phyloP scores from a whole-genome alignment of 805 yeast species.

The Barnettozyma sucrosica region DNA sequence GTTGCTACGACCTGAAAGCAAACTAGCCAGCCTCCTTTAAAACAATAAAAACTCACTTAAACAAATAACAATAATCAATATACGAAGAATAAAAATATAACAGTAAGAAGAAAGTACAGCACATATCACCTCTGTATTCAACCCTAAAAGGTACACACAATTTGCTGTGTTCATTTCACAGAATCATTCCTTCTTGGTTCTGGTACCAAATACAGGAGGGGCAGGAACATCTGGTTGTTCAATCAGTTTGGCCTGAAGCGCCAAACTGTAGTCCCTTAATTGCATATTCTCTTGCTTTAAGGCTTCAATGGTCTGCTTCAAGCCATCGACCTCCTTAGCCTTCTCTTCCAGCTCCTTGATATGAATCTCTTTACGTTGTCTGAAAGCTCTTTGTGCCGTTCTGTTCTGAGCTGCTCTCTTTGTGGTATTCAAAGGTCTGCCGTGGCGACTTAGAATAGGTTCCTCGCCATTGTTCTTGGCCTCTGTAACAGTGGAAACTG shows the following conservation, averaged over 20 bases:
- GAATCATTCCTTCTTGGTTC: slow-evolving; percentile 11
- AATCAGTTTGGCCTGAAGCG: slow-evolving; percentile 61
- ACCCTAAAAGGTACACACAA: not conserved
- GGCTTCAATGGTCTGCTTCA: slow-evolving; percentile 60
- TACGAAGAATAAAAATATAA: not conserved
- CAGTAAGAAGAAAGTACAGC: not conserved
- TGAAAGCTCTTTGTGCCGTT: slow-evolving; percentile 86
- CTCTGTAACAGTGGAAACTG: not conserved
- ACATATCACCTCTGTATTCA: not conserved
- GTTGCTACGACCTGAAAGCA: not conserved
- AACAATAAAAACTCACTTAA: not conserved
- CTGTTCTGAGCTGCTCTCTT: slow-evolving; percentile 91
- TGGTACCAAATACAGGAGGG: slow-evolving; percentile 28
- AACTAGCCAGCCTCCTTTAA: not conserved
- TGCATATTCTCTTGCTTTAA: slow-evolving; percentile 65
- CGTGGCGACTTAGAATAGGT: slow-evolving; percentile 18
- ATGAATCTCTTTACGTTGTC: slow-evolving; percentile 76
- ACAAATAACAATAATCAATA: not conserved
- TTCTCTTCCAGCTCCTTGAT: slow-evolving; percentile 73
- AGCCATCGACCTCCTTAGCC: slow-evolving; percentile 55
- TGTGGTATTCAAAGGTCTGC: slow-evolving; percentile 47
- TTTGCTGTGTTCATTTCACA: not conserved
- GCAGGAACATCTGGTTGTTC: slow-evolving; percentile 41
- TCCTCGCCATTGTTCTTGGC: slow-evolving; percentile 7
- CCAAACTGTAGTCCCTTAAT: slow-evolving; percentile 66